Base-by-base conservation (phyloP, 495 filamentous ascomycete species). In the Lasiosphaeria hispida region DNA sequence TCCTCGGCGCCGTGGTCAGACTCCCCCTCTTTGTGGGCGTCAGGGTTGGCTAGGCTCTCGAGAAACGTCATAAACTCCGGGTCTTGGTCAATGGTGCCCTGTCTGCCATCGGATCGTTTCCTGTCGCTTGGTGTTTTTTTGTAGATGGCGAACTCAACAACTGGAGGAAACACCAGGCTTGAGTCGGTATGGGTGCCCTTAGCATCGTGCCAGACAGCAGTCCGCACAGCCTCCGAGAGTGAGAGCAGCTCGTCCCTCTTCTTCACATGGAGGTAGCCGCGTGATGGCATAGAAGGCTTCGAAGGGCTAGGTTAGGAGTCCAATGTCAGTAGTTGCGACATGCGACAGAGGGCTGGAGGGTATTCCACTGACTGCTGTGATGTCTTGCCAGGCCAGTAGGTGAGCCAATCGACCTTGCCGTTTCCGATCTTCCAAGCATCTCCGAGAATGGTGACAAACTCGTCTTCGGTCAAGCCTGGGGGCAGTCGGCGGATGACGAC, bases 41-140 rank as follows among this genome's bases (percentile, higher is more conserved):
- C 82, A 0, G 91, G 91, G 50, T 89, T 87, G 3, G 92, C 94
- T 8, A 96, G 80, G 48, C 83, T 86, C 70, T 95, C 89, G 7
- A 98, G 82, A 66, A 97, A 98, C 17, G 83, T 83, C 73, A 96
- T 95, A 61, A 97, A 97, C 55, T 97, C 94, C 0, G 87, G 84
- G 68, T 98, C 94, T 64, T 93, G 91, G 62, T 98, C 94, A 57
- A 98, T 97, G 5, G 90, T 95, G 42, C 95, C 94, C 69, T 96
- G 90, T 3, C 93, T 86, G 57, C 83, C 83, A 78, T 98, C 94
- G 45, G 83, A 82, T 18, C 90, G 85, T 63, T 80, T 86, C 58
- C 86, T 88, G 7, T 66, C 72, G 7, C 78, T 78, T 13, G 95
- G 91, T 0, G 87, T 80, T 61, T 90, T 89, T 49, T 89, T 87